Evolutionary conservation across 1,139 yeast genomes (phyloP), one percentile per base, ranked within the genome.

Genomic region (Zhuliangozyma blackwelliae): DNA sequence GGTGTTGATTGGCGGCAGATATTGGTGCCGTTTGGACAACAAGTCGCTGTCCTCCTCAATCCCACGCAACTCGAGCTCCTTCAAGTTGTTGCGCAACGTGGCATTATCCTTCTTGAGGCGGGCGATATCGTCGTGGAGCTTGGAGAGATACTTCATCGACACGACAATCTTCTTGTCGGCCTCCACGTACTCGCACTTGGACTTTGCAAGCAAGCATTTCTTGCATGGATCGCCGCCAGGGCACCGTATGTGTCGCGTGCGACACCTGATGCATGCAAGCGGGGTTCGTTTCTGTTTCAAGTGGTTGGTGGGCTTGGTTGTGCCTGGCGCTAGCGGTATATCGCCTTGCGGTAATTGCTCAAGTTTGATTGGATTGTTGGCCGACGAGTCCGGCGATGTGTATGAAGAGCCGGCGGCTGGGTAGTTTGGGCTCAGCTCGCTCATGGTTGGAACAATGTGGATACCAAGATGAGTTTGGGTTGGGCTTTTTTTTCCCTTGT

Each of bases 221-320:
- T 67, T 61, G 55, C 95, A 86, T 0, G 90, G 88, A 29, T 79
- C 75, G 1, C 88, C 92, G 1, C 94, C 94, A 9, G 89, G 89
- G 52, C 95, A 86, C 45, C 85, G 75, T 28, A 82, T 79, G 56
- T 86, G 95, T 39, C 92, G 69, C 34, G 78, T 74, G 29, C 95
- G 67, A 52, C 95, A 86, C 33, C 89, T 61, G 11, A 79, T 77
- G 53, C 95, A 86, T 1, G 76, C 75, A 37, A 68, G 49, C 7
- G 65, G 52, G 4, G 68, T 63, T 37, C 74, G 45, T 39, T 67
- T 68, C 25, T 48, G 59, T 19, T 28, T 29, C 7, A 32, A 22
- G 21, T 21, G 13, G 27, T 23, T 9, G n/a, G 27, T 25, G 27
- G 27, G 5, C 3, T n/a, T n/a, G 31, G 49, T 51, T 10, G 42